phyloP scores from a whole-genome alignment of 2,329 filamentous ascomycete genomes.

The Penicillium sp. region DNA sequence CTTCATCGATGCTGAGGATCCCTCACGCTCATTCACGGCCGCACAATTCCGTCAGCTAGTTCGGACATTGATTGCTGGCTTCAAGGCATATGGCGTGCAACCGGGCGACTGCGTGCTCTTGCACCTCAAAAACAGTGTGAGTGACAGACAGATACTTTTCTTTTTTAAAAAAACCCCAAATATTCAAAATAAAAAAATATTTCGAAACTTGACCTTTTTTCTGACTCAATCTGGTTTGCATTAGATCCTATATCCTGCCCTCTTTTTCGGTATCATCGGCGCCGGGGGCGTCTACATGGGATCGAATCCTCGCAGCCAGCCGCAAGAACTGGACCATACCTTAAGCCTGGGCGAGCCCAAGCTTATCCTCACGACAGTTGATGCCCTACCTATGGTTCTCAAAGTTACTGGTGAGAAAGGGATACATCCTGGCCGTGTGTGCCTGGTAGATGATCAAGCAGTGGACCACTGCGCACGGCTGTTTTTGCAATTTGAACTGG shows the following conservation, averaged over 20 bases:
- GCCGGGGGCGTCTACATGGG: conserved; percentile 56
- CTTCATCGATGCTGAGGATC: conserved; percentile 48
- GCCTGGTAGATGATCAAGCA: conserved; percentile 39
- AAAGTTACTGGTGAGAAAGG: conserved; percentile 37
- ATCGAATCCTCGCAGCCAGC: conserved; percentile 55
- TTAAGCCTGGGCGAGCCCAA: conserved; percentile 50
- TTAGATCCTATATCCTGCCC: conserved; percentile 45
- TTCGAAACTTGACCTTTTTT: too few species aligned
- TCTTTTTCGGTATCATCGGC: conserved; percentile 48
- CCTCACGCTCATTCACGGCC: conserved; percentile 41
- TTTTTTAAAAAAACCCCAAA: too few species aligned
- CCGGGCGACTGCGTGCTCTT: conserved; percentile 50
- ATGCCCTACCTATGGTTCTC: conserved; percentile 42
- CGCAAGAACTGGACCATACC: conserved; percentile 53
- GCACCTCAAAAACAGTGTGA: conserved; percentile 48
- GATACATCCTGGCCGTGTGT: conserved; percentile 39
- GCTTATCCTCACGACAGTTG: conserved; percentile 49
- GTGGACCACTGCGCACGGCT: conserved; percentile 36
- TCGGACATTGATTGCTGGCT: conserved; percentile 45
- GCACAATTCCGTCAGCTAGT: conserved; percentile 40
- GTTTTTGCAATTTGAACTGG: conserved; percentile 29
- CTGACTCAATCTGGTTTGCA: conserved; percentile 18
- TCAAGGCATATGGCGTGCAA: conserved; percentile 43
- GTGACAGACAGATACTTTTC: too few species aligned
- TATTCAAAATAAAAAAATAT: background rate